Base-by-base conservation (phyloP, 768 basidiomycete species). In the Podaxis sp. region DNA sequence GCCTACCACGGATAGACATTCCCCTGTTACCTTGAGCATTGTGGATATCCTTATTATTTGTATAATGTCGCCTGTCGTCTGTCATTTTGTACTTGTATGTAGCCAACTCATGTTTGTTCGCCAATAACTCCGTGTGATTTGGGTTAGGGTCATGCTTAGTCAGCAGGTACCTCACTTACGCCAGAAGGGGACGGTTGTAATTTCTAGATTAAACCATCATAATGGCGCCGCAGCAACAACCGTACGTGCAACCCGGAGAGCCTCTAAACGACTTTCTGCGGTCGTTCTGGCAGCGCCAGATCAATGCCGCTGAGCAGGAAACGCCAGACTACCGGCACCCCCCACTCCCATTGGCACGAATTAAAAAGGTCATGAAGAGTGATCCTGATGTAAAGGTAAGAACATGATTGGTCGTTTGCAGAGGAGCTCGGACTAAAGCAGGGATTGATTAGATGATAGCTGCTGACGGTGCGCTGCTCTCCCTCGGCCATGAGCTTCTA, bases 341-440 rank as follows among this genome's bases (percentile, higher is more conserved):
- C 1, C 88, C 92, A 5, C 79, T 98, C 11, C 96, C 96, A 3
- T 79, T 99, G 33, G 97, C 97, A 17, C 80, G 97, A 72, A 97
- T 98, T 70, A 98, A 98, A 82, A 98, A 98, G 74, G 96, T 98
- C 61, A 97, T 98, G 93, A 98, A 98, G 82, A 96, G 91, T 73
- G 94, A 95, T 77, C 93, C 94, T 2, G 94, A 96, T 68, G 94
- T 98, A 66, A 95, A 95, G 85, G 94, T 96, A 72, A 70, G 86
- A 71, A 50, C 22, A 61, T 47, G 19, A 36, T 63, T 38, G 53
- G 59, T 65, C 50, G 50, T 57, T 57, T 52, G 53, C 57, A 57
- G 53, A 60, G 43, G 43, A 57, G 56, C n/a, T 33, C 19, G 43
- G 55, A 61, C 58, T 51, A 27, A 59, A 55, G 29, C 8, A 36